phyloP scores from a whole-genome alignment of 1,139 yeast species.

The Saccharomyces hybrid region DNA sequence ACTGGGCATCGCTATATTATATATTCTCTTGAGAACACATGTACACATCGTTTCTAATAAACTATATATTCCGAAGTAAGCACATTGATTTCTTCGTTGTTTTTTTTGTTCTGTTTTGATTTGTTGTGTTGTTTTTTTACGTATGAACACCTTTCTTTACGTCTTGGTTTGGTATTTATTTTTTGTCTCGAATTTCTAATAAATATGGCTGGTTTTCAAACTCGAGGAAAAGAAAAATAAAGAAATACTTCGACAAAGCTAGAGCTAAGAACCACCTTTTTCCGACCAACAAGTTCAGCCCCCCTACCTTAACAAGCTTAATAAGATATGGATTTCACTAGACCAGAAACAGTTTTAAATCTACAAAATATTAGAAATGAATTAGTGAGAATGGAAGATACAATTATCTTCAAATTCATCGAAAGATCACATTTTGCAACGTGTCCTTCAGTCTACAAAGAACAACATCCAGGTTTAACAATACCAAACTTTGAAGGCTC shows the following conservation, averaged over 20 bases:
- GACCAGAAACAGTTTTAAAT: constrained; percentile 76
- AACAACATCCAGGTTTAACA: constrained; percentile 40
- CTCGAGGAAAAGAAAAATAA: not conserved
- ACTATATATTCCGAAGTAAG: not conserved
- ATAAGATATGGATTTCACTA: constrained; percentile 68
- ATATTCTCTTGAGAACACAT: not conserved
- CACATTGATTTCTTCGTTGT: not conserved
- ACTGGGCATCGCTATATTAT: not conserved
- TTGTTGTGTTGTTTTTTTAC: not conserved
- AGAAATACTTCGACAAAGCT: not conserved
- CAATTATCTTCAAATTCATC: constrained; percentile 83
- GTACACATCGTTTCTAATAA: not conserved
- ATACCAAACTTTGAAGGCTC: constrained; percentile 71
- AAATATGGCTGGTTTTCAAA: not conserved
- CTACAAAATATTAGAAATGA: constrained; percentile 76
- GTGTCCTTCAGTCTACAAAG: constrained; percentile 67
- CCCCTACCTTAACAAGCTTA: not conserved
- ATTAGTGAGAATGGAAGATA: constrained; percentile 89
- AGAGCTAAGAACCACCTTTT: not conserved
- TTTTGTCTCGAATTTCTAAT: not conserved
- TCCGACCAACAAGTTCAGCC: not conserved
- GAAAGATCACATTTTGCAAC: constrained; percentile 85
- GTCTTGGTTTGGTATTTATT: not conserved
- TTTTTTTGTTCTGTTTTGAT: not conserved
- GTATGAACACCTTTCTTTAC: not conserved